These are phyloP conservation scores for Colletotrichum zoysiae DNA, from an alignment of 2,329 filamentous ascomycete species.

Conservation along the genomic window DNA sequence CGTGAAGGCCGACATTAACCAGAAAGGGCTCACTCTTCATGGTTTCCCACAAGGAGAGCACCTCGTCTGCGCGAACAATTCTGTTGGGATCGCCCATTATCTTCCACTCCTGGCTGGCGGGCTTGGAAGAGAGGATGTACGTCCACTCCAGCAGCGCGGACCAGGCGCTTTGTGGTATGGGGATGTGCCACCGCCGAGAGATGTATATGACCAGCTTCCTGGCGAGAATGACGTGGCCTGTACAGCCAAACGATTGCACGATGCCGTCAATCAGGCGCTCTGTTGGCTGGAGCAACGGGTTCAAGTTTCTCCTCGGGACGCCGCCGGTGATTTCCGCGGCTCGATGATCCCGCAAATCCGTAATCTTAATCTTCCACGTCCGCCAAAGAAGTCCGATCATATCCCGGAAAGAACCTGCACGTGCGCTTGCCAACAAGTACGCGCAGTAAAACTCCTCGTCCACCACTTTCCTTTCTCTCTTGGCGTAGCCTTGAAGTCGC, in stretches of 20 bases:
- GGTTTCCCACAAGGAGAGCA: slow-evolving; percentile 67
- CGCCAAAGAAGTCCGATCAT: slow-evolving; percentile 24
- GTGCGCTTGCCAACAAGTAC: slow-evolving; percentile 34
- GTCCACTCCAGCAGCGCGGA: slow-evolving; percentile 76
- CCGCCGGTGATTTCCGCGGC: slow-evolving; percentile 48
- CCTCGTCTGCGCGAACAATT: slow-evolving; percentile 55
- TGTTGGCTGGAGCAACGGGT: slow-evolving; percentile 71
- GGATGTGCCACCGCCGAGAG: slow-evolving; percentile 69
- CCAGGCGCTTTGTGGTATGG: slow-evolving; percentile 72
- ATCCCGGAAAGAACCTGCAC: slow-evolving; percentile 29
- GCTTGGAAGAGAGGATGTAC: slow-evolving; percentile 65
- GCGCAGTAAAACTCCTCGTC: slow-evolving; percentile 31
- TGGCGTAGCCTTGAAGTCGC: slow-evolving; percentile 32
- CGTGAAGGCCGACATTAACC: slow-evolving; percentile 67
- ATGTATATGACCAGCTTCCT: slow-evolving; percentile 72
- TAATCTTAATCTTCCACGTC: slow-evolving; percentile 25
- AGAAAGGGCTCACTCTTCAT: slow-evolving; percentile 72
- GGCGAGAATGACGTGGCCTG: slow-evolving; percentile 71
- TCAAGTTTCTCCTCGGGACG: slow-evolving; percentile 54
- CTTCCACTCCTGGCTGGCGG: slow-evolving; percentile 53
- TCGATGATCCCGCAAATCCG: slow-evolving; percentile 35
- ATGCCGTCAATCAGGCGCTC: slow-evolving; percentile 71
- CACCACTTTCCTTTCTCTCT: slow-evolving; percentile 17
- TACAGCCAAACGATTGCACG: slow-evolving; percentile 77
- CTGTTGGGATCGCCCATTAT: slow-evolving; percentile 48